Conservation (phyloP, 2,329 filamentous ascomycete species). For the Thielaviopsis ethacetica region DNA sequence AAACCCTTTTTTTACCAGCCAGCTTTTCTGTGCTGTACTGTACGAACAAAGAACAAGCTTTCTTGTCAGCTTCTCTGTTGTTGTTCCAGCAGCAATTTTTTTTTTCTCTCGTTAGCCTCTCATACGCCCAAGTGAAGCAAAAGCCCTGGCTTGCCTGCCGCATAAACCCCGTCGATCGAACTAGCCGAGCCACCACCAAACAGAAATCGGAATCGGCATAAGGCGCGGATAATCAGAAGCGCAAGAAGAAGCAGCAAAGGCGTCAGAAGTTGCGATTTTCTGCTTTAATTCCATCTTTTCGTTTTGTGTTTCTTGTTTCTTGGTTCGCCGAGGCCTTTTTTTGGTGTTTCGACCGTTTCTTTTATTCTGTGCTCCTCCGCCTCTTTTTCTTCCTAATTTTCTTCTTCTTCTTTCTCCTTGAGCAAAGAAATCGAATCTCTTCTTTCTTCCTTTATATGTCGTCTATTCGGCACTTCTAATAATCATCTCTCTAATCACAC, state of each 20-base stretch:
- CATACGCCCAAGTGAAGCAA: too few species aligned
- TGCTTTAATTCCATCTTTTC: neutral
- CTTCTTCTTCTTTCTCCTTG: neutral
- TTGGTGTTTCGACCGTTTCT: neutral
- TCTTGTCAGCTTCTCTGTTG: too few species aligned
- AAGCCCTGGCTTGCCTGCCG: too few species aligned
- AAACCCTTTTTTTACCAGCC: too few species aligned
- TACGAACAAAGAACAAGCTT: too few species aligned
- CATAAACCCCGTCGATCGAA: neutral
- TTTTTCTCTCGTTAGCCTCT: too few species aligned
- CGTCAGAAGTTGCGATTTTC: neutral
- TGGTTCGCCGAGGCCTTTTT: neutral
- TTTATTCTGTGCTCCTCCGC: neutral
- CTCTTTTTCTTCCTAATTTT: neutral
- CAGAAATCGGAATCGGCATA: neutral
- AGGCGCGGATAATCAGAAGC: too few species aligned
- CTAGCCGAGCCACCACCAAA: neutral
- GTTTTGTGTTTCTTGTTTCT: neutral
- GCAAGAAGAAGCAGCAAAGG: neutral
- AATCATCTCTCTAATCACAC: constrained; percentile 2
- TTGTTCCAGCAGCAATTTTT: too few species aligned
- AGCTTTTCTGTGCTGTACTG: too few species aligned
- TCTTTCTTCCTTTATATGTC: neutral
- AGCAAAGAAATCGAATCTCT: neutral
- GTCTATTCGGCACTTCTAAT: neutral